A percentile compares a stretch with the other conserved stretches of the same genome.
Evolutionary conservation across 2,329 filamentous ascomycete genomes (phyloP).

Genomic region (Diaporthe vexans): DNA sequence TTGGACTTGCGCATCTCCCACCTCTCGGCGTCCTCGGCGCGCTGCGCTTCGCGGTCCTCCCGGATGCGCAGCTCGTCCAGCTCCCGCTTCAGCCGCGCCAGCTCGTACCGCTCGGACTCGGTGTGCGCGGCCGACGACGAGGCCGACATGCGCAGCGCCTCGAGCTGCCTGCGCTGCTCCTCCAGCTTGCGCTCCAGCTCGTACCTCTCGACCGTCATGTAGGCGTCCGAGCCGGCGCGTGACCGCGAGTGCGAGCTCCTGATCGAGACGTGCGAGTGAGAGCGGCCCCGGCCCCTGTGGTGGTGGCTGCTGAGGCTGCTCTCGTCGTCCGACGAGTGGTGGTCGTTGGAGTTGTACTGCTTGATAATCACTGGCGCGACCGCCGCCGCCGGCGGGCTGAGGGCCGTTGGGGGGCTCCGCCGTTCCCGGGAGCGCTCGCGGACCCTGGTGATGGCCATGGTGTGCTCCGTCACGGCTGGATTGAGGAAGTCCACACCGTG

Average conservation of each 20-base stretch:
- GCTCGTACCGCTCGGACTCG: conserved; percentile 51
- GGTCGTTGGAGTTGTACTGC: conserved; percentile 61
- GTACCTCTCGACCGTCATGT: conserved; percentile 59
- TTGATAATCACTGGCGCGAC: conserved; percentile 68
- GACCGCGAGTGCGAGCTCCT: conserved; percentile 48
- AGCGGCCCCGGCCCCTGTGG: conserved; percentile 50
- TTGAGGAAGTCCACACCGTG: conserved; percentile 57
- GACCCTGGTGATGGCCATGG: conserved; percentile 58
- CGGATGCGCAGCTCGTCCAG: conserved; percentile 61
- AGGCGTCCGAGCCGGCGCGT: conserved; percentile 47
- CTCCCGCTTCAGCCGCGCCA: conserved; percentile 56
- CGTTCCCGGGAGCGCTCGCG: conserved; percentile 62
- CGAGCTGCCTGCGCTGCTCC: conserved; percentile 40
- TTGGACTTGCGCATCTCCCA: conserved; percentile 54
- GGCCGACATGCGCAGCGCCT: conserved; percentile 35
- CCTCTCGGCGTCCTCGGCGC: conserved; percentile 50
- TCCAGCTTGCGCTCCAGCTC: conserved; percentile 48
- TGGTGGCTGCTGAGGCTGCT: conserved; percentile 51
- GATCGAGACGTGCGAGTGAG: conserved; percentile 50
- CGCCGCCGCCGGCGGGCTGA: conserved; percentile 49
- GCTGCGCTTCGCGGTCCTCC: conserved; percentile 55
- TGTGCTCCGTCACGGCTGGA: conserved; percentile 57
- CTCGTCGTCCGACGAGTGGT: conserved; percentile 60
- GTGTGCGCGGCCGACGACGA: conserved; percentile 42
- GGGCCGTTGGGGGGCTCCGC: conserved; percentile 55